Base-by-base conservation (phyloP, 108 stramenopile genomes). In the Schizochytrium sp. region DNA sequence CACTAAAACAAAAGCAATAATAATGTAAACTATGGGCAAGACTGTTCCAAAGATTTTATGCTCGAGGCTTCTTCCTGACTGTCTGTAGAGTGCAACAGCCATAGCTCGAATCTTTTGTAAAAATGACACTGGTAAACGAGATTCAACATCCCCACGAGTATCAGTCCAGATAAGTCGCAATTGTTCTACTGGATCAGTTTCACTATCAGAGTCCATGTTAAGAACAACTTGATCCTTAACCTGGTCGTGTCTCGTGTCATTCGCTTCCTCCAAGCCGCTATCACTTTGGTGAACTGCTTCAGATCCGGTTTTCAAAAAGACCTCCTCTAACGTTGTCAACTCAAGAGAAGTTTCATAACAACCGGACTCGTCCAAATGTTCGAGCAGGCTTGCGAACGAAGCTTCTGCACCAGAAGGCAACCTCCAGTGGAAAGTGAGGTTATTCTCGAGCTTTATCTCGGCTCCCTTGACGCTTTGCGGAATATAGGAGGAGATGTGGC, bases 301-400 rank as follows among this genome's bases (percentile, higher is more conserved):
- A 46, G 90, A 61, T 3, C 93, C 93, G 8, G 92, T 92, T 41
- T 91, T 61, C 44, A 93, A 76, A 56, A 93, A 93, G 4, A 93
- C 93, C 46, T 92, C 72, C 50, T 89, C 89, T n/a, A 93, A 56
- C 4, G 92, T 91, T 4, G 92, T 92, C 61, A 93, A 57, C 17
- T 92, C 92, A 42, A 93, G 69, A 3, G 90, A 87, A 4, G 91
- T 57, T 56, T 88, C 61, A 4, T 44, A 57, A 44, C 50, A 89
- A 1, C 93, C 91, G 41, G 41, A n/a, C 13, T 10, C 28, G 12
- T 59, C 50, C 53, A 92, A 56, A n/a, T 38, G 13, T 3, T 59
- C 40, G 3, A 93, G 91, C 4, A 89, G 47, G 12, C 46, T 40
- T 12, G 56, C 56, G 28, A 57, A 87, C 38, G 87, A 10, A 5